phyloP scores from a whole-genome alignment of 352 stramenopile genomes.

The Thraustochytrium sp. region DNA sequence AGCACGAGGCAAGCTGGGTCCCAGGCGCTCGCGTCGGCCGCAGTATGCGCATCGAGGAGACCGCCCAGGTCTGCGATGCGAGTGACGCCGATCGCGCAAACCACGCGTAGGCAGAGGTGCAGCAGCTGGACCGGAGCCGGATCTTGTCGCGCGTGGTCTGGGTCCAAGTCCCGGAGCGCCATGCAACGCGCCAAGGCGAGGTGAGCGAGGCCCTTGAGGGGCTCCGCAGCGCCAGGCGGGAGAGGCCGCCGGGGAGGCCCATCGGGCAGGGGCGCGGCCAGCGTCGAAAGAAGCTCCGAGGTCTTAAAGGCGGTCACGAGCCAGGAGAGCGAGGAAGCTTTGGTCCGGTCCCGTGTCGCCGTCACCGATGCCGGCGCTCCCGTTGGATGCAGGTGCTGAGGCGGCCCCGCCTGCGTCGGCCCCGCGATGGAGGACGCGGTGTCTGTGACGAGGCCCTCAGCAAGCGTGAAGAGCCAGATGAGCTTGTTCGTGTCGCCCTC shows the following conservation, averaged over 20 bases:
- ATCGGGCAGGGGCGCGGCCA: not conserved
- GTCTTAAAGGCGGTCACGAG: slow-evolving; percentile 7
- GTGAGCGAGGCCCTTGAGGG: not conserved
- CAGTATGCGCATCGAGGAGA: not conserved
- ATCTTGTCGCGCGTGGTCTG: too few relatives aligned
- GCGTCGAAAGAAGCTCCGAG: not conserved
- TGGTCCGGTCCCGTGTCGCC: too few relatives aligned
- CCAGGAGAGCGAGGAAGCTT: too few relatives aligned
- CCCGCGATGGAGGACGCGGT: too few relatives aligned
- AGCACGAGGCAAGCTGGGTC: not conserved
- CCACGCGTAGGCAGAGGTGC: not conserved
- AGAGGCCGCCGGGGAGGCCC: not conserved
- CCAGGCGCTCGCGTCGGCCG: too few relatives aligned
- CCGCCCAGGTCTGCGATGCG: not conserved
- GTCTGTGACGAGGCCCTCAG: not conserved
- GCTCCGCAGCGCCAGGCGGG: not conserved
- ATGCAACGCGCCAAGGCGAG: not conserved
- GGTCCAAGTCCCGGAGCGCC: too few relatives aligned
- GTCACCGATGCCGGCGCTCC: too few relatives aligned
- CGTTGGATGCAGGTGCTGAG: too few relatives aligned
- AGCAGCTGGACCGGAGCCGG: not conserved
- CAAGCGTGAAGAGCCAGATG: not conserved
- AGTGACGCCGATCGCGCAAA: not conserved
- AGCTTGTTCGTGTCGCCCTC: not conserved
- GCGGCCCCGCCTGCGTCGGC: too few relatives aligned